These are phyloP conservation scores for Chloranthus sessilifolius DNA, from an alignment of 164 flowering plant species.

Conservation along the genomic window DNA sequence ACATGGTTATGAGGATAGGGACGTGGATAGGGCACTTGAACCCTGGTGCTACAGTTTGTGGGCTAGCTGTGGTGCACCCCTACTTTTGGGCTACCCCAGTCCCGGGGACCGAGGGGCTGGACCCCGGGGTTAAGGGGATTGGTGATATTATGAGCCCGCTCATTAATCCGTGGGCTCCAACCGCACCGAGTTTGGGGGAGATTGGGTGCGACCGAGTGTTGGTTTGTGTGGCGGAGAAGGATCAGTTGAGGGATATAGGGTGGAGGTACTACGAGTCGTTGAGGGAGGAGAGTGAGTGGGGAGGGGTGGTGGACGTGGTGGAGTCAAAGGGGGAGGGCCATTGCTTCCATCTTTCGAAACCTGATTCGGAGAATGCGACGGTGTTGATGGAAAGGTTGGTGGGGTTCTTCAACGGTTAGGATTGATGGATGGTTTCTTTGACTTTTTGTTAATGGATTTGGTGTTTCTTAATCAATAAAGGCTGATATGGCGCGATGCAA, in stretches of 20 bases:
- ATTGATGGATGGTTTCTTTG: too few species aligned
- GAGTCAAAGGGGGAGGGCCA: slow-evolving; percentile 47
- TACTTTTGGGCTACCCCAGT: background rate
- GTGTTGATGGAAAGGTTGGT: slow-evolving; percentile 28
- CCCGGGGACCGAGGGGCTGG: slow-evolving; percentile 12
- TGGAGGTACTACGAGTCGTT: slow-evolving; percentile 35
- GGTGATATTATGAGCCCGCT: slow-evolving; percentile 40
- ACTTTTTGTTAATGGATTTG: too few species aligned
- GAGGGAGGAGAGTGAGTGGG: slow-evolving; percentile 38
- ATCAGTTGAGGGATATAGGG: slow-evolving; percentile 47
- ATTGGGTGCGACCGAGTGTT: slow-evolving; percentile 39
- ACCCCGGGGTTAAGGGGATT: slow-evolving; percentile 20
- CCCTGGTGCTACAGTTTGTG: slow-evolving; percentile 27
- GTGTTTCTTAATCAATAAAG: too few species aligned
- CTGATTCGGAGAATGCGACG: slow-evolving; percentile 29
- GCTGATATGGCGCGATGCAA: too few species aligned
- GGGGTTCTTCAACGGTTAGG: slow-evolving; percentile 30
- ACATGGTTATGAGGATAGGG: slow-evolving; percentile 14
- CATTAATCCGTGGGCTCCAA: slow-evolving; percentile 43
- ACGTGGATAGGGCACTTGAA: too few species aligned
- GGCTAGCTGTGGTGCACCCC: background rate
- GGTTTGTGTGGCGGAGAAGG: slow-evolving; percentile 46
- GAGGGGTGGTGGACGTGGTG: slow-evolving; percentile 38
- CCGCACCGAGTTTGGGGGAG: slow-evolving; percentile 23
- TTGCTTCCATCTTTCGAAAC: slow-evolving; percentile 37